These are phyloP conservation scores for Yarrowia sp. DNA, from an alignment of 805 yeast genomes.

Conservation along the genomic window DNA sequence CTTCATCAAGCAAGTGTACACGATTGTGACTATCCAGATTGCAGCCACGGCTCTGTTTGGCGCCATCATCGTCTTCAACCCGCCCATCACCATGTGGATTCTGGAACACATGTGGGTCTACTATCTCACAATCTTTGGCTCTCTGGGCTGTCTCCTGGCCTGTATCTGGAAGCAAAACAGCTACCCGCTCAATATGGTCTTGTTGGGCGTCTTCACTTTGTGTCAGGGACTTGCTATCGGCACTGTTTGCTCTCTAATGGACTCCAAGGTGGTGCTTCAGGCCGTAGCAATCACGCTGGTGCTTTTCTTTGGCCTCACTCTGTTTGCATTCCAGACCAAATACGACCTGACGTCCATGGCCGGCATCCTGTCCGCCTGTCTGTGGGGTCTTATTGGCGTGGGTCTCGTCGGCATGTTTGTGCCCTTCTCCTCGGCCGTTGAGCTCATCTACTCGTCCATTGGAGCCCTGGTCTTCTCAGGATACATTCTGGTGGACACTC, in stretches of 20 bases:
- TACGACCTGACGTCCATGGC: constrained; percentile 72
- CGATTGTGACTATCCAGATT: constrained; percentile 63
- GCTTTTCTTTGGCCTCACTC: constrained; percentile 70
- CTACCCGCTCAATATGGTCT: constrained; percentile 62
- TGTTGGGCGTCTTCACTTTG: constrained; percentile 64
- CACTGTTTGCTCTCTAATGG: constrained; percentile 57
- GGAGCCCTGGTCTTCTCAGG: constrained; percentile 74
- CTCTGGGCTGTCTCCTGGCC: constrained; percentile 63
- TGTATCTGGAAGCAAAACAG: constrained; percentile 59
- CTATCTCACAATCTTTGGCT: constrained; percentile 53
- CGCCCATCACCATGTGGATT: constrained; percentile 52
- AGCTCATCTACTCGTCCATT: constrained; percentile 61
- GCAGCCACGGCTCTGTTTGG: constrained; percentile 59
- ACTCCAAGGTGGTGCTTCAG: constrained; percentile 61
- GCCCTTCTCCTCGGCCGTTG: constrained; percentile 54
- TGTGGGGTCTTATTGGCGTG: constrained; percentile 68
- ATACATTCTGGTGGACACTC: constrained; percentile 78
- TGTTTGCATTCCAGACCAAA: constrained; percentile 72
- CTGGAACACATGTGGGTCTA: constrained; percentile 56
- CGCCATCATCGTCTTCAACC: constrained; percentile 46
- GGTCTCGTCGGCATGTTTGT: constrained; percentile 70
- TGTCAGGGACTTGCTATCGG: constrained; percentile 75
- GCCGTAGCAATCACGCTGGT: constrained; percentile 67
- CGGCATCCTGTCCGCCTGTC: constrained; percentile 52
- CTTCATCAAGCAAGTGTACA: constrained; percentile 75